Conservation (phyloP, 2,329 filamentous ascomycete species). For the Dendryphion nanum region DNA sequence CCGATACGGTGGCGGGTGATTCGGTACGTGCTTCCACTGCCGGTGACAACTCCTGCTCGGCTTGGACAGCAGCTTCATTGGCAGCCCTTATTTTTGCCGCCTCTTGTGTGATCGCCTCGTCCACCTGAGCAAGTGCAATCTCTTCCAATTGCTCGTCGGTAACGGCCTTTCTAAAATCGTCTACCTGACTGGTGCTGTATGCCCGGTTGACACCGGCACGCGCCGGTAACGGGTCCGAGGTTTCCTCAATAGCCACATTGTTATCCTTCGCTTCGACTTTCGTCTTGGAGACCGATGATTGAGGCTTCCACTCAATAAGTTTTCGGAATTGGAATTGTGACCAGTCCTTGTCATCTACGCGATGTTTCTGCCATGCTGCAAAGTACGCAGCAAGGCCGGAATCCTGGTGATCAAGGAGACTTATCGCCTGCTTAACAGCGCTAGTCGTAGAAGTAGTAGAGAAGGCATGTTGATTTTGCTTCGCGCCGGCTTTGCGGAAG, state of each 20-base stretch:
- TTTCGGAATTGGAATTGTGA: constrained; percentile 87
- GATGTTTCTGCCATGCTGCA: constrained; percentile 79
- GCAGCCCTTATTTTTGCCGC: constrained; percentile 61
- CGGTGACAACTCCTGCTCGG: constrained; percentile 30
- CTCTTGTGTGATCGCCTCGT: constrained; percentile 80
- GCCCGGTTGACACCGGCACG: constrained; percentile 45
- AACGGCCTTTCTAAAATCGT: constrained; percentile 59
- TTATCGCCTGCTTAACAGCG: constrained; percentile 33
- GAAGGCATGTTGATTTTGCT: constrained; percentile 77
- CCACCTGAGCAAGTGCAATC: constrained; percentile 73
- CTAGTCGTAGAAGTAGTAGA: constrained; percentile 48
- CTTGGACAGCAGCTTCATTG: constrained; percentile 37
- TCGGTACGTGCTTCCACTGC: constrained; percentile 29
- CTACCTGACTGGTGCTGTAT: constrained; percentile 56
- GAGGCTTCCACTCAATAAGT: constrained; percentile 81
- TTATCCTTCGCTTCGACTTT: constrained; percentile 39
- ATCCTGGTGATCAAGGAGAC: constrained; percentile 36
- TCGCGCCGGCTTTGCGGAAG: constrained; percentile 49
- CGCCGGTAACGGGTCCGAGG: constrained; percentile 23
- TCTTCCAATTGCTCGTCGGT: constrained; percentile 44
- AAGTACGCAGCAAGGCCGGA: constrained; percentile 82
- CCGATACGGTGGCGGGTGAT: constrained; percentile 31
- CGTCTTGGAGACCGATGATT: constrained; percentile 38
- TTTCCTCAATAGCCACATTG: constrained; percentile 29
- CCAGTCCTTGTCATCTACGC: constrained; percentile 77